phyloP scores from a whole-genome alignment of 1,284 basidiomycete genomes.

The Somion occarium region DNA sequence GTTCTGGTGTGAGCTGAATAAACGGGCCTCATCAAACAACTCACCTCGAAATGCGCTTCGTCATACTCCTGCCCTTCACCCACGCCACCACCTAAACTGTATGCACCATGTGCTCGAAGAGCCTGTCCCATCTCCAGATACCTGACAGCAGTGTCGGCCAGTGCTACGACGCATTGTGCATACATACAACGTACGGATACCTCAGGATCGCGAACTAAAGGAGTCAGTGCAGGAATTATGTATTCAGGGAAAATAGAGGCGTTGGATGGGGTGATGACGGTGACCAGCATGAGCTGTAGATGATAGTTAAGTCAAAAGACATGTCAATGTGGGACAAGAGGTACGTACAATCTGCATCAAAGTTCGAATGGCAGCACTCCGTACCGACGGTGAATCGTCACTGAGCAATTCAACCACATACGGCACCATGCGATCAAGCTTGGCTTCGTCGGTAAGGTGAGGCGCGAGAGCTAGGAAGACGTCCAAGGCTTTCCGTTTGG shows the following conservation, averaged over 20 bases:
- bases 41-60: slow-evolving; percentile 69
- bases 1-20: slow-evolving; percentile 5
- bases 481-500: slow-evolving; percentile 83
- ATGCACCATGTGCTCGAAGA: slow-evolving; percentile 75
- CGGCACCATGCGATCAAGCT: slow-evolving; percentile 90
- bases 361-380: slow-evolving; percentile 75
- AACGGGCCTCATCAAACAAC: slow-evolving; percentile 14
- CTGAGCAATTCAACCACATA: slow-evolving; percentile 87
- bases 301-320: neutral
- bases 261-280: slow-evolving; percentile 88
- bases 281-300: slow-evolving; percentile 75
- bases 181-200: slow-evolving; percentile 87
- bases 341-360: slow-evolving; percentile 80
- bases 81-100: slow-evolving; percentile 34
- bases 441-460: slow-evolving; percentile 91
- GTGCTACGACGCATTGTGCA: slow-evolving; percentile 80
- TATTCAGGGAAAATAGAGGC: slow-evolving; percentile 90
- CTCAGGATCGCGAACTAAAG: slow-evolving; percentile 80
- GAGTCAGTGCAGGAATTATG: slow-evolving; percentile 85
- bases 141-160: slow-evolving; percentile 80
- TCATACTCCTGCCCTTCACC: slow-evolving; percentile 68
- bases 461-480: slow-evolving; percentile 81
- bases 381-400: slow-evolving; percentile 80
- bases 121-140: slow-evolving; percentile 94
- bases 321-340: slow-evolving; percentile 4